Conservation (phyloP, 2,329 filamentous ascomycete genomes). For the Exserohilum turcica region DNA sequence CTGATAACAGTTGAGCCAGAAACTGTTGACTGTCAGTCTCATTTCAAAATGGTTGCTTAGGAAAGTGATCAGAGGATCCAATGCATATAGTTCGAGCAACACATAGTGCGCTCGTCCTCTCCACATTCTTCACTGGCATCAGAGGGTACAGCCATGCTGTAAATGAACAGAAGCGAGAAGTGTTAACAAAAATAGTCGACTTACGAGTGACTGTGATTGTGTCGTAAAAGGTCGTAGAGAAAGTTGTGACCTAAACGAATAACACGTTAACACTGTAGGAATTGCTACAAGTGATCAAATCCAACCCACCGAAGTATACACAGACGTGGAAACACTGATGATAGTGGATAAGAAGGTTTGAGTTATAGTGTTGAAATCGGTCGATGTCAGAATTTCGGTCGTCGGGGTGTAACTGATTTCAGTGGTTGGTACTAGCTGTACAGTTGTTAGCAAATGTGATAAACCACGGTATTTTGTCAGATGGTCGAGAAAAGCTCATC, state of each 20-base stretch:
- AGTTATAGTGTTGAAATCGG: conserved; percentile 12
- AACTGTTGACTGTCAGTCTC: conserved; percentile 6
- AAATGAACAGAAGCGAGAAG: background rate
- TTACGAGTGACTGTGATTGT: conserved; percentile 9
- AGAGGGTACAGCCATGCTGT: background rate
- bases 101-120: too few species aligned
- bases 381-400: conserved; percentile 16
- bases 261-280: background rate
- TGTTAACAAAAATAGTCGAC: background rate
- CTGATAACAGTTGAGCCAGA: conserved; percentile 14
- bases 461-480: background rate
- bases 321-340: conserved; percentile 24
- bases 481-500: background rate
- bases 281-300: background rate
- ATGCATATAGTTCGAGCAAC: background rate
- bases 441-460: background rate
- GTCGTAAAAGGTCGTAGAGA: conserved; percentile 5
- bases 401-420: conserved; percentile 16
- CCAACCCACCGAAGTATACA: conserved; percentile 16
- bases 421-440: conserved; percentile 24
- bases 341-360: conserved; percentile 22
- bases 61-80: background rate
- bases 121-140: background rate
- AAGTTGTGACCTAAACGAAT: conserved; percentile 6
- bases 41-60: background rate